Conservation (phyloP, 2,329 filamentous ascomycete species). For the Fusarium aywerte region DNA sequence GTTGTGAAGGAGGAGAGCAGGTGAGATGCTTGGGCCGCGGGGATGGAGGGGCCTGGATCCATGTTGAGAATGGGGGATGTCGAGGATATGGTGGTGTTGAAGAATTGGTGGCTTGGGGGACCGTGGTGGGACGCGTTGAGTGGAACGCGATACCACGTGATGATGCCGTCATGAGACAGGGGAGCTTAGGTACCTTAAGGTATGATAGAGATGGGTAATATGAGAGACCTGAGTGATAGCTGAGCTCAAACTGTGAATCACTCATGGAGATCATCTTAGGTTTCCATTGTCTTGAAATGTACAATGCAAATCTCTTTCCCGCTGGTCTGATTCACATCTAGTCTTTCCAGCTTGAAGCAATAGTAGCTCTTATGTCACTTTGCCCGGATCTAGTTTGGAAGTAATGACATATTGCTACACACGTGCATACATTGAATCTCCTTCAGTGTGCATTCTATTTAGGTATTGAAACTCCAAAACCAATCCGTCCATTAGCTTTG, state of each 20-base stretch:
- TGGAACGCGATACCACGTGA: conserved; percentile 46
- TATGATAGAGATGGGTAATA: not conserved
- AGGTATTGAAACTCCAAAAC: not conserved
- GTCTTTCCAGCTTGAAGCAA: too few relatives aligned
- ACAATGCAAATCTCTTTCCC: too few relatives aligned
- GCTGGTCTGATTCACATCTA: not conserved
- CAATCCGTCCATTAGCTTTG: not conserved
- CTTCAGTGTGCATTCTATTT: not conserved
- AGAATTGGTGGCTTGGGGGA: conserved; percentile 9
- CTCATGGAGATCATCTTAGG: not conserved
- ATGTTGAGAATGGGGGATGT: conserved; percentile 1
- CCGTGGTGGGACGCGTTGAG: conserved; percentile 40
- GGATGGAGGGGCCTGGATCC: conserved; percentile 42
- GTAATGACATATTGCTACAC: too few relatives aligned
- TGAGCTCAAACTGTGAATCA: not conserved
- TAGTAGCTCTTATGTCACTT: not conserved
- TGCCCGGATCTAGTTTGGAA: not conserved
- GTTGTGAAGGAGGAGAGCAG: conserved; percentile 77
- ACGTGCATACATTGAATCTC: too few relatives aligned
- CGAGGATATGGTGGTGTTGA: conserved; percentile 1
- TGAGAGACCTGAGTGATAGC: not conserved
- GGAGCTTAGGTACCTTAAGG: too few relatives aligned
- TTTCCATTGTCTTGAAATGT: too few relatives aligned
- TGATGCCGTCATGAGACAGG: not conserved
- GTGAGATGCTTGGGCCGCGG: conserved; percentile 50